Percentiles rank a stretch among this genome's conserved stretches.
phyloP scores from a whole-genome alignment of 2,329 filamentous ascomycete species.

The Pestalotiopsis sp. region DNA sequence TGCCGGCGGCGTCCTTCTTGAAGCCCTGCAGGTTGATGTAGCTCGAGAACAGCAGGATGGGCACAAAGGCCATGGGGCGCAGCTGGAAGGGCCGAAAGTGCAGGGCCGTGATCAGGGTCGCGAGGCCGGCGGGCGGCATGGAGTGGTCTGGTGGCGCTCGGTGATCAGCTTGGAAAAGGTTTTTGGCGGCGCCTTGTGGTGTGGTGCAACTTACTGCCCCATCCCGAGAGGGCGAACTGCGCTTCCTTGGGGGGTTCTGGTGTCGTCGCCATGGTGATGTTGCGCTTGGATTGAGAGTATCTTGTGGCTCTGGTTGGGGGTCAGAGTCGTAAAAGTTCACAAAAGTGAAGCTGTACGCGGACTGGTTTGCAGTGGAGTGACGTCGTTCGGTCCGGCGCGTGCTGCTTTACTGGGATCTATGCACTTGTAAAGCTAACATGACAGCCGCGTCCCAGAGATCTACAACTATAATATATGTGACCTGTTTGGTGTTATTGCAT shows the following conservation, averaged over 20 bases:
- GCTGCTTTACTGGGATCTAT: neutral
- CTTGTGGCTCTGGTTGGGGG: neutral
- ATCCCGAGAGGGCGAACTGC: slow-evolving; percentile 39
- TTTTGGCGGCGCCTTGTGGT: neutral
- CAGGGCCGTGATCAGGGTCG: slow-evolving; percentile 55
- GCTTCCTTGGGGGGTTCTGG: slow-evolving; percentile 32
- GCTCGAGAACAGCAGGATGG: slow-evolving; percentile 54
- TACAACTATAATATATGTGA: neutral
- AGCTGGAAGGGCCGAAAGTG: slow-evolving; percentile 54
- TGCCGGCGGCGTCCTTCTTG: slow-evolving; percentile 55
- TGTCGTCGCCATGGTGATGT: slow-evolving; percentile 22
- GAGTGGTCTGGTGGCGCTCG: slow-evolving; percentile 43
- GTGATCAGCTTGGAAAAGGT: neutral
- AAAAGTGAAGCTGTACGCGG: slow-evolving; percentile 1
- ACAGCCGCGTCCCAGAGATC: neutral
- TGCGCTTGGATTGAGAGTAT: neutral
- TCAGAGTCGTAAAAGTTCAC: neutral
- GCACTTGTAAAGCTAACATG: neutral
- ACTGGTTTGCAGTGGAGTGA: slow-evolving; percentile 1
- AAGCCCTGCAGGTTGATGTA: slow-evolving; percentile 62
- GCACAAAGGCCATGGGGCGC: slow-evolving; percentile 51
- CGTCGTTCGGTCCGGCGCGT: slow-evolving; percentile 3
- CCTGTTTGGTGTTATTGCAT: too few species aligned
- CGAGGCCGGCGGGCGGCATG: slow-evolving; percentile 54
- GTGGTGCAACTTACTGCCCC: slow-evolving; percentile 47